A percentile compares a stretch with the other conserved stretches of the same genome.
Conservation (phyloP, 371 early-diverging fungal species). For the Rhizopus delemar region DNA sequence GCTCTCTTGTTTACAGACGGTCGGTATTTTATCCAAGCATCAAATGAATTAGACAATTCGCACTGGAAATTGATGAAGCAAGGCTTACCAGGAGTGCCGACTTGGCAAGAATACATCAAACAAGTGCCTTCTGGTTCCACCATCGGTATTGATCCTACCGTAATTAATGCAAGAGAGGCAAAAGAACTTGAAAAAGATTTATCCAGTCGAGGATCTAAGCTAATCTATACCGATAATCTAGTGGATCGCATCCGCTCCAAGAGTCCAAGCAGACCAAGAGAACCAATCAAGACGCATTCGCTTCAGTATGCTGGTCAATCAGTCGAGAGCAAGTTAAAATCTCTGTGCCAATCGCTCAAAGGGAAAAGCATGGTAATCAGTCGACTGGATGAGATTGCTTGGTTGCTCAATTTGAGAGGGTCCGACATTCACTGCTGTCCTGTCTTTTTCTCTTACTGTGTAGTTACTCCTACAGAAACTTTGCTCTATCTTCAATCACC, state of each 20-base stretch:
- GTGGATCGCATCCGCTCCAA: conserved; percentile 77
- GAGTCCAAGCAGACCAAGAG: conserved; percentile 64
- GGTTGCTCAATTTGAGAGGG: conserved; percentile 97
- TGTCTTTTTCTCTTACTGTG: conserved; percentile 92
- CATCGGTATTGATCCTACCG: conserved; percentile 81
- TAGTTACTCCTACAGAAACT: conserved; percentile 68
- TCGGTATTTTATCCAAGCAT: conserved; percentile 97
- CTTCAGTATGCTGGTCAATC: conserved; percentile 69
- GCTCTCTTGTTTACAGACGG: conserved; percentile 98
- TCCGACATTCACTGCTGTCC: conserved; percentile 89
- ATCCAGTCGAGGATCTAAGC: conserved; percentile 33
- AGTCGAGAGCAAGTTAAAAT: conserved; percentile 8
- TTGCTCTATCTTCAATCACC: conserved; percentile 67
- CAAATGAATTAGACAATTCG: conserved; percentile 76
- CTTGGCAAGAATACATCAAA: conserved; percentile 85
- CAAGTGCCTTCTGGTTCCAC: conserved; percentile 62
- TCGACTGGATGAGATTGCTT: conserved; percentile 90
- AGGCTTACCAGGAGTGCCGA: conserved; percentile 83
- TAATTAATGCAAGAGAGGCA: conserved; percentile 55
- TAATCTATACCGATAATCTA: conserved; percentile 67
- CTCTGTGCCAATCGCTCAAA: background rate
- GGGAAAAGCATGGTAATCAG: conserved; percentile 68
- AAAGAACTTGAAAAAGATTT: conserved; percentile 9
- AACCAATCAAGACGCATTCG: conserved; percentile 62
- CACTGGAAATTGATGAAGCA: conserved; percentile 94